Evolutionary conservation across 176 grass and related monocot genomes (phyloP).

Genomic region (Triticum monococcum): DNA sequence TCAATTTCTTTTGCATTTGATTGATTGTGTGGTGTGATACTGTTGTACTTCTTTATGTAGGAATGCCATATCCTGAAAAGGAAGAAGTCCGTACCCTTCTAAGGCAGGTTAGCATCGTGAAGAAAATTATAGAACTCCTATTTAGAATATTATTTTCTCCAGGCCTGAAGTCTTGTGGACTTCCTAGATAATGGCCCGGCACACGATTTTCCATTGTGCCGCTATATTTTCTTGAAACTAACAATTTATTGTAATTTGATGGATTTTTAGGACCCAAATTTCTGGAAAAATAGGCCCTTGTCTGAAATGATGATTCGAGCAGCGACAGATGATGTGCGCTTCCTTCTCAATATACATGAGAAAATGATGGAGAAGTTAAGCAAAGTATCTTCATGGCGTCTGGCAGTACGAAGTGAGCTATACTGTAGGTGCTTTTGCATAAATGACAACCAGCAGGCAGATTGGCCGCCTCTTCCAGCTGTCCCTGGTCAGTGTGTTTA

Average conservation of each 20-base stretch:
- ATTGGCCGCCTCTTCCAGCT: conserved; percentile 84
- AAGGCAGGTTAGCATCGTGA: conserved; percentile 74
- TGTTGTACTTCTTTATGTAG: conserved; percentile 64
- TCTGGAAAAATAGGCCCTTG: conserved; percentile 82
- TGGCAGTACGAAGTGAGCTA: conserved; percentile 68
- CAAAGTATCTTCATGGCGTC: conserved; percentile 66
- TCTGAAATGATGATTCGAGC: conserved; percentile 90
- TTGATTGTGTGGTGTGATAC: conserved; percentile 45
- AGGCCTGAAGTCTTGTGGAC: conserved; percentile 25
- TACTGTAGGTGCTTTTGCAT: conserved; percentile 93
- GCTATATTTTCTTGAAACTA: conserved; percentile 31
- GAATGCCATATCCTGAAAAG: conserved; percentile 95
- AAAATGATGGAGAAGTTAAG: conserved; percentile 88
- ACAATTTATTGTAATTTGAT: conserved; percentile 20
- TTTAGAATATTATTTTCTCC: conserved; percentile 14
- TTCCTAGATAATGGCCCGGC: conserved; percentile 10
- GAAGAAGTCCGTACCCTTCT: conserved; percentile 91
- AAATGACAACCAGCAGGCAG: conserved; percentile 65
- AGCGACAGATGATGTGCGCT: conserved; percentile 90
- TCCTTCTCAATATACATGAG: conserved; percentile 79
- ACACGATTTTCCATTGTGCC: conserved; percentile 4
- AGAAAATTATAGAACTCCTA: conserved; percentile 22
- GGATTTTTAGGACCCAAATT: conserved; percentile 69
- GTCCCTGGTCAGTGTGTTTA: conserved; percentile 58
- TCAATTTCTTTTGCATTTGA: conserved; percentile 34